These are phyloP conservation scores for Wickerhamiella dianesei DNA, from an alignment of 805 yeast species.

Conservation along the genomic window DNA sequence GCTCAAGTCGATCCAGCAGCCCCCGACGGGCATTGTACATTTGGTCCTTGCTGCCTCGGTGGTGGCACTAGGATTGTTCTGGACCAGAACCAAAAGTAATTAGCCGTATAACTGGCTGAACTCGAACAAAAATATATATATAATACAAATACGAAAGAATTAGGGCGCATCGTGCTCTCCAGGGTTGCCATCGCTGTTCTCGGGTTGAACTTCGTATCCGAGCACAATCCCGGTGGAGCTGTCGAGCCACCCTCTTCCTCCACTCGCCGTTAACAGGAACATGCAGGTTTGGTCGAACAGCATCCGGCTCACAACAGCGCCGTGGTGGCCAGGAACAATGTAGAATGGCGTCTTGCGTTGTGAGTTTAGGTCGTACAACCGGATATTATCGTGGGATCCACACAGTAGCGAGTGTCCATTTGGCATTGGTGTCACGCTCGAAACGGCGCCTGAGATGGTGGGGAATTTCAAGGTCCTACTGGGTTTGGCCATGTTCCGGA, in stretches of 20 bases:
- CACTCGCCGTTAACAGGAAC: constrained; percentile 82
- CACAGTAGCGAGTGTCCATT: constrained; percentile 67
- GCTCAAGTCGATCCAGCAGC: not conserved
- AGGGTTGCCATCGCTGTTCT: constrained; percentile 5
- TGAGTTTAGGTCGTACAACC: constrained; percentile 61
- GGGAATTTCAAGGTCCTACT: constrained; percentile 61
- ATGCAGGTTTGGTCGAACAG: constrained; percentile 77
- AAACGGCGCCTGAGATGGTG: constrained; percentile 77
- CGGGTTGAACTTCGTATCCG: constrained; percentile 43
- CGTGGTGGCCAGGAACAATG: constrained; percentile 93
- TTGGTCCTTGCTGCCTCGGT: not conserved
- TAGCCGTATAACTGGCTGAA: not conserved
- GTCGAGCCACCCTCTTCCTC: constrained; percentile 93
- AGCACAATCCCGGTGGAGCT: constrained; percentile 63
- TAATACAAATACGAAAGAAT: not conserved
- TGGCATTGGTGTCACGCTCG: constrained; percentile 66
- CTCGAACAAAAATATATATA: not conserved
- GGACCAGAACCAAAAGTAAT: not conserved
- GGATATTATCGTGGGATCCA: constrained; percentile 80
- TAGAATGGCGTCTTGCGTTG: constrained; percentile 49
- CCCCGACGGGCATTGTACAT: not conserved
- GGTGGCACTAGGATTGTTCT: not conserved
- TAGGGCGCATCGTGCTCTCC: too few relatives aligned
- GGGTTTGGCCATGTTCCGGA: constrained; percentile 32
- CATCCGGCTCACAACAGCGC: constrained; percentile 69